These are phyloP conservation scores for Malassezia cuniculi DNA, from an alignment of 1,284 basidiomycete species.

Conservation along the genomic window DNA sequence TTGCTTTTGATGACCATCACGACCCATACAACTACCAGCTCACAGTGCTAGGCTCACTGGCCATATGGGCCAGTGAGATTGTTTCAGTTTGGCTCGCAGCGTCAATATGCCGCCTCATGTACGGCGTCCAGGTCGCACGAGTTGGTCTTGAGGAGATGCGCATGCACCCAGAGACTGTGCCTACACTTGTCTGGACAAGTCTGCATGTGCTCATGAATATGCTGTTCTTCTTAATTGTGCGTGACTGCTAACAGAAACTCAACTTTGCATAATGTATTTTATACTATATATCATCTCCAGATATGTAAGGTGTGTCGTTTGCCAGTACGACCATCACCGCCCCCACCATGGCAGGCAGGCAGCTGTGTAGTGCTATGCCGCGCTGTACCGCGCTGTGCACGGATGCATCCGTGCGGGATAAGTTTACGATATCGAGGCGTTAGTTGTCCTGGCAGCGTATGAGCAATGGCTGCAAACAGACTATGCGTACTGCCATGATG, in stretches of 20 bases:
- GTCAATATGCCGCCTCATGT: constrained; percentile 47
- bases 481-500: no score
- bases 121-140: constrained; percentile 49
- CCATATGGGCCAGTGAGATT: constrained; percentile 51
- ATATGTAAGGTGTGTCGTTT: no score
- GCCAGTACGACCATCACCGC: no score
- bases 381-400: no score
- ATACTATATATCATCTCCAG: no score
- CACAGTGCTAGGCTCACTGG: constrained; percentile 50
- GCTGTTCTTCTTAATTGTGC: constrained; percentile 48
- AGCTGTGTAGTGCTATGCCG: no score
- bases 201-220: constrained; percentile 53
- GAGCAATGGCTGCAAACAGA: no score
- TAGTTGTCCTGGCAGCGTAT: no score
- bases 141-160: constrained; percentile 50
- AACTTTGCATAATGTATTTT: constrained; percentile 24
- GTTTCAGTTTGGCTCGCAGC: constrained; percentile 48
- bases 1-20: constrained; percentile 49
- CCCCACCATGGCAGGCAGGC: no score
- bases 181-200: constrained; percentile 48
- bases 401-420: no score
- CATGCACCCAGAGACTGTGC: constrained; percentile 48
- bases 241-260: constrained; percentile 13
- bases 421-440: no score
- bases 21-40: constrained; percentile 53